A percentile compares a stretch with the other conserved stretches of the same genome.
phyloP scores from a whole-genome alignment of 2,329 filamentous ascomycete species.

The Trichophyton schoenleinii region DNA sequence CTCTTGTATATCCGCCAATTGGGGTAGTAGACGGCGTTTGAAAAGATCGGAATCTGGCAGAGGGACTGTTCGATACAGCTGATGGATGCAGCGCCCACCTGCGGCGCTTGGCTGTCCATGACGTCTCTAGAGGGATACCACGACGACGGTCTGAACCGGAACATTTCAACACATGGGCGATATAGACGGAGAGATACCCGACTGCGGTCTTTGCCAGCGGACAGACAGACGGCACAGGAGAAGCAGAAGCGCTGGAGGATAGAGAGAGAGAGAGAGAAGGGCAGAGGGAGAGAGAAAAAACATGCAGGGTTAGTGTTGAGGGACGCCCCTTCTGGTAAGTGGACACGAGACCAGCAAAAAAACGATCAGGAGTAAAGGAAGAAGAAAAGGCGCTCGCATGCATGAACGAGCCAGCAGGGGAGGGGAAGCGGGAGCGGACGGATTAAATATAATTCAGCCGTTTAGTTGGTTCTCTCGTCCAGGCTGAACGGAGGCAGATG shows the following conservation, averaged over 20 bases:
- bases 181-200: not conserved
- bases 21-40: conserved; percentile 76
- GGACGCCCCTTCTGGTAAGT: not conserved
- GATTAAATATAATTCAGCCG: not conserved
- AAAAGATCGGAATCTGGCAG: conserved; percentile 26
- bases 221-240: not conserved
- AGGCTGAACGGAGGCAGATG: not conserved
- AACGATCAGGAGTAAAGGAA: not conserved
- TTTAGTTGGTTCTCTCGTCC: not conserved
- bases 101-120: not conserved
- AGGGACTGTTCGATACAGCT: not conserved
- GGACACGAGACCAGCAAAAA: not conserved
- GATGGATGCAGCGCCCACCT: not conserved
- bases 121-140: not conserved
- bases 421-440: not conserved
- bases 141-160: not conserved
- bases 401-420: not conserved
- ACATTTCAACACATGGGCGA: not conserved
- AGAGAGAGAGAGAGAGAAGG: no score
- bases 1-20: conserved; percentile 62
- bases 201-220: not conserved
- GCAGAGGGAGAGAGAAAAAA: not conserved
- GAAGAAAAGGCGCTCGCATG: not conserved
- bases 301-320: not conserved
- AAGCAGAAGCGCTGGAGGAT: not conserved